These are phyloP conservation scores for Dichomitus squalens DNA, from an alignment of 1,284 basidiomycete genomes.

Conservation along the genomic window DNA sequence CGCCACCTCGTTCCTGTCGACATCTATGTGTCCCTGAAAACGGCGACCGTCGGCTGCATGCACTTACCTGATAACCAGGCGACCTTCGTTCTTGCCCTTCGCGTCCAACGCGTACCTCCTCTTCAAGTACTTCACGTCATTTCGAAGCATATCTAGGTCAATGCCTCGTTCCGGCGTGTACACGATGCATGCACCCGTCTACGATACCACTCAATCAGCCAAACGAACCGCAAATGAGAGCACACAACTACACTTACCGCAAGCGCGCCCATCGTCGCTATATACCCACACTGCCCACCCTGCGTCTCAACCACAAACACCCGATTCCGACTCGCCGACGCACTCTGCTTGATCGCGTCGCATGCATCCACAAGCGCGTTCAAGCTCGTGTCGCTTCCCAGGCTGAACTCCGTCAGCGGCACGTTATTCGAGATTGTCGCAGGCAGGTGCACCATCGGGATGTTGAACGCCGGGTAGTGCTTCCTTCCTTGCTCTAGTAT, in stretches of 20 bases:
- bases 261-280: conserved; percentile 93
- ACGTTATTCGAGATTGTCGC: conserved; percentile 99
- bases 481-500: conserved; percentile 81
- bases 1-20: conserved; percentile 78
- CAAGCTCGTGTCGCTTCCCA: conserved; percentile 94
- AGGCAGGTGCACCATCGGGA: conserved; percentile 92
- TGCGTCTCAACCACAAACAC: conserved; percentile 99
- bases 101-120: conserved; percentile 85
- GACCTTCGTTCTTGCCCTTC: conserved; percentile 90
- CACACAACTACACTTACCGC: conserved; percentile 63
- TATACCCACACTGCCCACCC: conserved; percentile 94
- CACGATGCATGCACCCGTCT: conserved; percentile 91
- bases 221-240: not conserved
- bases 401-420: conserved; percentile 93
- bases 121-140: conserved; percentile 90
- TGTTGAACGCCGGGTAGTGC: conserved; percentile 88
- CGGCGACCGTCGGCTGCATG: not conserved
- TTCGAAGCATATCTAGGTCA: conserved; percentile 76
- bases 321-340: conserved; percentile 91
- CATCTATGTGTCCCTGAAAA: not conserved
- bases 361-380: conserved; percentile 98
- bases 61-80: conserved; percentile 84
- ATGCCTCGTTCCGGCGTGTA: conserved; percentile 96
- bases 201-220: conserved; percentile 7
- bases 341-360: conserved; percentile 98